Evolutionary conservation across 164 flowering plant species (phyloP), one percentile per base, ranked within the genome.

Genomic region (Tetracentron sinense): DNA sequence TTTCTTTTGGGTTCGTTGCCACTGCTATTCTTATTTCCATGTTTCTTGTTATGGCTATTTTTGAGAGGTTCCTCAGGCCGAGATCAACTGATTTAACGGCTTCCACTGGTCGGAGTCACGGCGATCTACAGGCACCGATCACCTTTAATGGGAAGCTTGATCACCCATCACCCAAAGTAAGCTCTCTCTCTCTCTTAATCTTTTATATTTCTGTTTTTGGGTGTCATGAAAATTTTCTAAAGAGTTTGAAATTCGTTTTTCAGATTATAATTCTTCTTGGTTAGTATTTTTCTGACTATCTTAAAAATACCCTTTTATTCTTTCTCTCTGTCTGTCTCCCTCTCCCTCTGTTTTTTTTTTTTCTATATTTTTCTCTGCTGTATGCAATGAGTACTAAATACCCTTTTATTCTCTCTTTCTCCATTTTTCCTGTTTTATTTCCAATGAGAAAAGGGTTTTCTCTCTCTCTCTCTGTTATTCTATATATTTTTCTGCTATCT

Each of bases 1-100:
- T 91, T 38, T 92, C 98, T 2, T 92, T 89, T 67, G 96, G 95
- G 33, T 89, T 92, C 64, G 89, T 87, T 2, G 96, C 96, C 51
- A 92, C 98, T 44, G 98, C 98, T 53, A 78, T 92, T 70, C 82
- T 92, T 64, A 79, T 92, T 59, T 85, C 89, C 31, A 87, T 92
- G 96, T 92, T 92, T 70, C 81, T 92, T 26, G 78, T 86, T 56
- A 92, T 92, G 96, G 96, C 98, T 59, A 78, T 92, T 35, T 87
- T 92, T 44, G 98, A 92, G 75, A 71, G 87, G 62, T 86, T 85
- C 54, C 78, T 91, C 23, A 47, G 91, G 67, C 79, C 88, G 16
- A 69, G 78, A 42, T 71, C 88, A 10, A 64, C 79, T 54, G 57
- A 28, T 6, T 42, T 61, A 2, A 60, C 79, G 48, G 65, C 78